phyloP scores from a whole-genome alignment of 23 red algal species.

The Gracilaria caudata region DNA sequence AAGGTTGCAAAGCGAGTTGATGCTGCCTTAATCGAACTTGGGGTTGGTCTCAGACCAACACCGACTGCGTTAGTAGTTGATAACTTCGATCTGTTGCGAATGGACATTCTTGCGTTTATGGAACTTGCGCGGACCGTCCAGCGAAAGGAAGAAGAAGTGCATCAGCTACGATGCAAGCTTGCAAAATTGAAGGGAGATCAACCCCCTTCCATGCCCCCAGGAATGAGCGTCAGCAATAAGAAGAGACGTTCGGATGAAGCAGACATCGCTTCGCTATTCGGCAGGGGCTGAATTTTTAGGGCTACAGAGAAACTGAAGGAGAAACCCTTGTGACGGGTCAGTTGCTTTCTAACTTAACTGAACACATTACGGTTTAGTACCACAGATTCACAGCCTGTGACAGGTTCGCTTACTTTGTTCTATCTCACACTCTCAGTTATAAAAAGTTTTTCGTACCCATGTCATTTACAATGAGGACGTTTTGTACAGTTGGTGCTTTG shows the following conservation, averaged over 20 bases:
- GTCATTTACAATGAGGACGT: background rate
- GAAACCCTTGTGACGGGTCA: background rate
- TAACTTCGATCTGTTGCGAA: conserved; percentile 89
- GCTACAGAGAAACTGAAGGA: background rate
- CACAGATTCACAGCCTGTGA: background rate
- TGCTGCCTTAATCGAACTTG: conserved; percentile 78
- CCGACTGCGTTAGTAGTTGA: conserved; percentile 82
- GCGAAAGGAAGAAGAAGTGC: conserved; percentile 94
- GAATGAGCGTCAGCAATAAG: conserved; percentile 63
- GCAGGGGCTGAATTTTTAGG: background rate
- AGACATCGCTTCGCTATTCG: conserved; percentile 55
- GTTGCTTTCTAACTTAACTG: background rate
- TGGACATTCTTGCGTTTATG: conserved; percentile 79
- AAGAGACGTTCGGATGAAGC: conserved; percentile 69
- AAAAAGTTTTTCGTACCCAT: background rate
- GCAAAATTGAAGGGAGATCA: conserved; percentile 68
- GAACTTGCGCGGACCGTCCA: conserved; percentile 79
- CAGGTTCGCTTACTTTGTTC: background rate
- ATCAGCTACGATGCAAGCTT: conserved; percentile 67
- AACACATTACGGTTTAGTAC: too few relatives aligned
- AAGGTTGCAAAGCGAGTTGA: conserved; percentile 79
- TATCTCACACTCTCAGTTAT: background rate
- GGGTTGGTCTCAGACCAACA: conserved; percentile 79
- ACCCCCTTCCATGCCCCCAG: conserved; percentile 62
- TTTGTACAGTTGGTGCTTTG: background rate